Conservation (phyloP, 805 yeast species). For the Candida maesae region DNA sequence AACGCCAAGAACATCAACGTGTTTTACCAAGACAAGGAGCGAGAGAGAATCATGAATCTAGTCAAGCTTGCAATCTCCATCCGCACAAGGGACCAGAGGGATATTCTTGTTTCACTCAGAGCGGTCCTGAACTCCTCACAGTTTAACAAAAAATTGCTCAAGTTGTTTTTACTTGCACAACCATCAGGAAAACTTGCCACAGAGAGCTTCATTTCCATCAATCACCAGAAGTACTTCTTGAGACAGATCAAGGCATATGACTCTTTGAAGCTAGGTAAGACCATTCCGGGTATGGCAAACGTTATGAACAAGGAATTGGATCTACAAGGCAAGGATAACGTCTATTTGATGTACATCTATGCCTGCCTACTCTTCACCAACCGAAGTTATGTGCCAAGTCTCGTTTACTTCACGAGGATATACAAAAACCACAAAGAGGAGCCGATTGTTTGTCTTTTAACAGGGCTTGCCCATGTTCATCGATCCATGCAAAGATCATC, state of each 20-base stretch:
- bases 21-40: slow-evolving; percentile 60
- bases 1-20: slow-evolving; percentile 77
- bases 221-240: slow-evolving; percentile 85
- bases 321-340: slow-evolving; percentile 45
- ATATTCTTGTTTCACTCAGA: slow-evolving; percentile 57
- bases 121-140: slow-evolving; percentile 63
- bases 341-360: slow-evolving; percentile 74
- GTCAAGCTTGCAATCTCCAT: slow-evolving; percentile 62
- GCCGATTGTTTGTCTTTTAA: slow-evolving; percentile 70
- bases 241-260: slow-evolving; percentile 91
- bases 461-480: slow-evolving; percentile 81
- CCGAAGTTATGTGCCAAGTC: slow-evolving; percentile 76
- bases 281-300: slow-evolving; percentile 76
- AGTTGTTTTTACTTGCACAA: slow-evolving; percentile 64
- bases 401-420: slow-evolving; percentile 72
- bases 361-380: slow-evolving; percentile 78
- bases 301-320: slow-evolving; percentile 51
- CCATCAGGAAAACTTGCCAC: slow-evolving; percentile 56
- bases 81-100: slow-evolving; percentile 46
- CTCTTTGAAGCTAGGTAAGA: slow-evolving; percentile 49
- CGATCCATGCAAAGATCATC: slow-evolving; percentile 90
- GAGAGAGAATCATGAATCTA: slow-evolving; percentile 56
- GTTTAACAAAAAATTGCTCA: slow-evolving; percentile 66
- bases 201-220: slow-evolving; percentile 65
- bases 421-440: slow-evolving; percentile 66